Evolutionary conservation across 441 rosid genomes (phyloP).

Genomic region (Eutrema salsugineum): DNA sequence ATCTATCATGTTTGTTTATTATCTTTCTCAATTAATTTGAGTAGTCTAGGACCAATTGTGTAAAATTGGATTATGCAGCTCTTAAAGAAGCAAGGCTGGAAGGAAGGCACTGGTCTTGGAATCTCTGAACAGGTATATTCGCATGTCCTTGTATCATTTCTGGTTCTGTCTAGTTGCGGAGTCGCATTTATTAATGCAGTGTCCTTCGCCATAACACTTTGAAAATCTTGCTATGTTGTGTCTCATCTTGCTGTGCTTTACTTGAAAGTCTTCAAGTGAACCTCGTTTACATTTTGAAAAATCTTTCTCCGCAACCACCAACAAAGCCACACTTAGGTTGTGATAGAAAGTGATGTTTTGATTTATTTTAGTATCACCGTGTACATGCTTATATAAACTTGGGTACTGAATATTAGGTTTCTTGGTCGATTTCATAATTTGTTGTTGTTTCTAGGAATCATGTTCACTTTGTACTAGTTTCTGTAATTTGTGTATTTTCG

Average conservation of each 20-base stretch:
- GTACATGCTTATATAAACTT: not conserved
- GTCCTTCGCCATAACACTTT: not conserved
- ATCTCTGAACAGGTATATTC: constrained; percentile 54
- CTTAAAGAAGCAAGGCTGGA: constrained; percentile 91
- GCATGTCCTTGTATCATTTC: not conserved
- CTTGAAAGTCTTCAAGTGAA: not conserved
- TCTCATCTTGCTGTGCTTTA: not conserved
- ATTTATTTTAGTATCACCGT: not conserved
- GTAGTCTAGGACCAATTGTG: not conserved
- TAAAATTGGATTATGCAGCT: constrained; percentile 41
- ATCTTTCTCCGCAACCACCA: not conserved
- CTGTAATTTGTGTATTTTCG: not conserved
- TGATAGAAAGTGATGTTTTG: not conserved
- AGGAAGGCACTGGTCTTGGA: constrained; percentile 91
- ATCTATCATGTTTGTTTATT: not conserved
- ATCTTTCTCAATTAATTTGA: not conserved
- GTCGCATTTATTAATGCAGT: not conserved
- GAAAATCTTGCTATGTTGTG: not conserved
- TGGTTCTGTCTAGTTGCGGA: not conserved
- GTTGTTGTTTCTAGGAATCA: not conserved
- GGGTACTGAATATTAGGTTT: not conserved
- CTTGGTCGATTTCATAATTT: not conserved
- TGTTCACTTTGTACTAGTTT: not conserved
- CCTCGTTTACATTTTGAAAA: not conserved
- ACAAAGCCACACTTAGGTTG: not conserved